Evolutionary conservation across 2,329 filamentous ascomycete species (phyloP).

Genomic region (Cercospora zeina): DNA sequence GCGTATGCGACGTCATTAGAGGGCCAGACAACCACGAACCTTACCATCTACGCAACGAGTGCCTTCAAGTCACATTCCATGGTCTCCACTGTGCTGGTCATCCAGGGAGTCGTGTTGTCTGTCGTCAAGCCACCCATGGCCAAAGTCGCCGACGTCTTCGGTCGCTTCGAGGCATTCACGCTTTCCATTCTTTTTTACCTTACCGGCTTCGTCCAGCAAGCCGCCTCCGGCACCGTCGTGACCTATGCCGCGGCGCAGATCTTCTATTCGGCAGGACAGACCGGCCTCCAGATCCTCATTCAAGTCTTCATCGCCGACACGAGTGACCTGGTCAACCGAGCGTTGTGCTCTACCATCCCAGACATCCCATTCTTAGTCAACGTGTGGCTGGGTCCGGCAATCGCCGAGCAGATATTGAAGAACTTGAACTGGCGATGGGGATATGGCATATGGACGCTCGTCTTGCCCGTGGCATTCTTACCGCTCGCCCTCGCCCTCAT

Average conservation of each 20-base stretch:
- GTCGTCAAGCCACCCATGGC: constrained; percentile 63
- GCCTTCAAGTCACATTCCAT: constrained; percentile 65
- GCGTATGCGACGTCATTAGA: constrained; percentile 68
- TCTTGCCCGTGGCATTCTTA: constrained; percentile 58
- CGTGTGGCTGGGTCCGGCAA: constrained; percentile 60
- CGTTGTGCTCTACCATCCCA: constrained; percentile 59
- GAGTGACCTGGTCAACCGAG: constrained; percentile 60
- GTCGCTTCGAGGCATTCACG: constrained; percentile 60
- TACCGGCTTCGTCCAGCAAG: constrained; percentile 60
- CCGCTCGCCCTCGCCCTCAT: constrained; percentile 57
- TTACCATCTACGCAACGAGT: constrained; percentile 66
- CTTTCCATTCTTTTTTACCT: constrained; percentile 57
- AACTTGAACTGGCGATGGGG: constrained; percentile 61
- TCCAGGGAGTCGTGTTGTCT: constrained; percentile 63
- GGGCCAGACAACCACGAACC: constrained; percentile 61
- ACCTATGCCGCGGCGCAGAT: constrained; percentile 59
- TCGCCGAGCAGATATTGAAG: constrained; percentile 52
- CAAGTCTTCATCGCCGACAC: constrained; percentile 67
- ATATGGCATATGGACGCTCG: constrained; percentile 62
- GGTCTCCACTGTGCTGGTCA: constrained; percentile 63
- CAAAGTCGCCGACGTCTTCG: constrained; percentile 63
- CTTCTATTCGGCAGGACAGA: constrained; percentile 62
- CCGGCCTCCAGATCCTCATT: constrained; percentile 61
- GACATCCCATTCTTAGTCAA: constrained; percentile 62
- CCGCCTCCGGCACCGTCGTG: constrained; percentile 56